Evolutionary conservation across 805 yeast genomes (phyloP), one percentile per base, ranked within the genome.

Genomic region (Wickerhamomyces silvicola): DNA sequence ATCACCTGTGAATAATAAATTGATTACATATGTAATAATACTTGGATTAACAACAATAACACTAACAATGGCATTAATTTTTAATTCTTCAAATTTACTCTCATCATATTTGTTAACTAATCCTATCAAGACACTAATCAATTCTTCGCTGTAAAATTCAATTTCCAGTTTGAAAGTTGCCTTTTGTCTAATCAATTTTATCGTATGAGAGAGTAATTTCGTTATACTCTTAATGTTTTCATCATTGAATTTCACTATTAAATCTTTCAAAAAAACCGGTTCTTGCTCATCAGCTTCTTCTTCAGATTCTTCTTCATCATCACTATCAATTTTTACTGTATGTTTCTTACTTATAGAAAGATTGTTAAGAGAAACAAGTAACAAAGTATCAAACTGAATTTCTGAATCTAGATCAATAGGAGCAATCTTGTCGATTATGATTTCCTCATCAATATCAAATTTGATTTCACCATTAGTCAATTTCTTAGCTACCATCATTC

Each of bases 221-320:
- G 43, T 38, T 3, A 63, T 54, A 27, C 66, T 67, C 13, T 62
- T 64, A 5, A 63, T 56, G 2, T 59, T 50, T 18, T 70, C 70
- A 0, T 66, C 62, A 9, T 60, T 59, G 12, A 81, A 60, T 43
- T 79, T 81, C 10, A 60, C 56, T 5, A 85, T 46, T 14, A 88
- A 58, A 39, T 86, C 95, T 41, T 81, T 78, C 24, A 90, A 56
- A 45, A 85, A 90, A 2, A 84, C 80, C 11, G 80, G 78, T n/a
- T 13, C 8, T 10, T 18, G 30, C 18, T 27, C 30, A 10, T 27
- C 23, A 12, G 18, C 23, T 13, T 19, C 23, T 4, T 26, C 28
- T 13, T 12, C 21, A 18, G 10, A 14, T 18, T 26, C 22, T 5
- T 26, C 43, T 17, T 54, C 60, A 24, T 52, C 57, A 22, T 48